phyloP scores from a whole-genome alignment of 345 rosid species.

The Capsella bursapastoris region DNA sequence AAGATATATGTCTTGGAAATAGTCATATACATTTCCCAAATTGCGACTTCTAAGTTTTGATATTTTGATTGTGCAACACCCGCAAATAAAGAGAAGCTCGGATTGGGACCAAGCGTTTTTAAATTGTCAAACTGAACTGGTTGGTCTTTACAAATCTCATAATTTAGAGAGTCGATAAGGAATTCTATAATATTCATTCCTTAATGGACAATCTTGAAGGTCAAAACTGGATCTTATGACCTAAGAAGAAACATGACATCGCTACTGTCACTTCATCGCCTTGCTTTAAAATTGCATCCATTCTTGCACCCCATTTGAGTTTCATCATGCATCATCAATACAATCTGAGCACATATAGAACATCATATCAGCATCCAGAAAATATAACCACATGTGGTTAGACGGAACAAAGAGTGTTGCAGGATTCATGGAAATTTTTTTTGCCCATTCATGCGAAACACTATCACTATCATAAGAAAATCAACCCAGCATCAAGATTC shows the following conservation, averaged over 20 bases:
- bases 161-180: neutral
- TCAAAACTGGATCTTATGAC: neutral
- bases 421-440: conserved; percentile 4
- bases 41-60: neutral
- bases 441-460: conserved; percentile 7
- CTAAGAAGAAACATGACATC: conserved; percentile 20
- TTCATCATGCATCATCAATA: conserved; percentile 40
- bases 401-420: conserved; percentile 2
- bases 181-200: neutral
- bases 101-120: neutral
- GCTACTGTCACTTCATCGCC: neutral
- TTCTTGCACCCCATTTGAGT: conserved; percentile 1
- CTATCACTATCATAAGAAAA: neutral
- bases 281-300: conserved; percentile 17
- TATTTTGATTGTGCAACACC: neutral
- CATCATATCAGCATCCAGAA: conserved; percentile 12
- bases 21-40: neutral
- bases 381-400: neutral
- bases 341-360: conserved; percentile 28
- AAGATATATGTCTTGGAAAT: conserved; percentile 7
- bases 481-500: neutral
- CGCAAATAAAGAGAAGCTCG: neutral
- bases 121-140: neutral
- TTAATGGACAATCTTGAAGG: neutral
- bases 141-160: neutral